Evolutionary conservation across 495 filamentous ascomycete genomes (phyloP).

Genomic region (Hyaloscypha finlandica): DNA sequence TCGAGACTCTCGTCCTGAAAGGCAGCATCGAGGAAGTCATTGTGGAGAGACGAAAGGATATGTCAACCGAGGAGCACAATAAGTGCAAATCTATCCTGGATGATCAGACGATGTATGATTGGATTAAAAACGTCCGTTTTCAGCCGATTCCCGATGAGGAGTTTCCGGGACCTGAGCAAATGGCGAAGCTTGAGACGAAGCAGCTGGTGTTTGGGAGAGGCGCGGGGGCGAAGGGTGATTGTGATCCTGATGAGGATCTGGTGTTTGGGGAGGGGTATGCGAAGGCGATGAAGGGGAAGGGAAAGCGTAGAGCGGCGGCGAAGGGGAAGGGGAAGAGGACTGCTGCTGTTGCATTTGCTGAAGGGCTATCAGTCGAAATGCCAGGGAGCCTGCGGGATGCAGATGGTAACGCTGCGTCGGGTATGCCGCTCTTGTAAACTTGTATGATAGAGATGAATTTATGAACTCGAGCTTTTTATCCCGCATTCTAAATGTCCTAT

Average conservation of each 20-base stretch:
- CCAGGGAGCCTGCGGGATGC: too few relatives aligned
- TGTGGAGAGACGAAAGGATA: slow-evolving; percentile 67
- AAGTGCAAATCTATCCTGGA: slow-evolving; percentile 72
- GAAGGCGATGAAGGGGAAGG: slow-evolving; percentile 4
- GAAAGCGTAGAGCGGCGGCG: neutral
- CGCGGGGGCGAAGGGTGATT: neutral
- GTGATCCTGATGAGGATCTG: slow-evolving; percentile 27
- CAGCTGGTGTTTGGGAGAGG: slow-evolving; percentile 60
- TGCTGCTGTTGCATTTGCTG: neutral
- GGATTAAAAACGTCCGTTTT: slow-evolving; percentile 74
- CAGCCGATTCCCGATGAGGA: slow-evolving; percentile 55
- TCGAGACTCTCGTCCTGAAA: slow-evolving; percentile 83
- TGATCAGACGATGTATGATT: slow-evolving; percentile 72
- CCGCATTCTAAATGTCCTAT: neutral
- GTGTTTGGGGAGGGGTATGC: slow-evolving; percentile 1
- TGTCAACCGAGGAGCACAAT: slow-evolving; percentile 74
- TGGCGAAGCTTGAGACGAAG: slow-evolving; percentile 52
- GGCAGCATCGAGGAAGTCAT: slow-evolving; percentile 88
- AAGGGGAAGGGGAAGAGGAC: slow-evolving; percentile 7
- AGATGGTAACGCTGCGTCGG: too few relatives aligned
- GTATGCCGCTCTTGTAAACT: neutral
- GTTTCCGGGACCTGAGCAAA: slow-evolving; percentile 48
- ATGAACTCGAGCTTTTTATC: neutral
- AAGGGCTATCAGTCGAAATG: neutral
- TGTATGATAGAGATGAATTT: neutral